A percentile compares a stretch with the other conserved stretches of the same genome.
Conservation (phyloP, 2,329 filamentous ascomycete species). For the Apiospora kogelbergensis region DNA sequence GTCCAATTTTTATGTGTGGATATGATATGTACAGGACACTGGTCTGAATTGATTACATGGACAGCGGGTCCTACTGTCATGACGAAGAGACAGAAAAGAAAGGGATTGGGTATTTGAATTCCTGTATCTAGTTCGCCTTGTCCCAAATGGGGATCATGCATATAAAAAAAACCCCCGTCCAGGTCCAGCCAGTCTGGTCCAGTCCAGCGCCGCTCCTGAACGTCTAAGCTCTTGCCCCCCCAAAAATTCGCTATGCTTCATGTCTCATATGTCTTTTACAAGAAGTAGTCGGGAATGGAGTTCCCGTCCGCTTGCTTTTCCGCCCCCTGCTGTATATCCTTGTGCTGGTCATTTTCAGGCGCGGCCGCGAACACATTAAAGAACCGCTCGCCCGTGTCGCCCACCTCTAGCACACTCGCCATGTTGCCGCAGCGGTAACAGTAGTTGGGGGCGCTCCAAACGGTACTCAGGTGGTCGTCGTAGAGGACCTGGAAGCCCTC, state of each 20-base stretch:
- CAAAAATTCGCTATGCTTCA: background rate
- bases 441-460: slow-evolving; percentile 97
- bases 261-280: slow-evolving; percentile 44
- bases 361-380: slow-evolving; percentile 99
- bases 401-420: slow-evolving; percentile 95
- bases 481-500: slow-evolving; percentile 97
- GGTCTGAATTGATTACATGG: background rate
- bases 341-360: slow-evolving; percentile 89
- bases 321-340: slow-evolving; percentile 75
- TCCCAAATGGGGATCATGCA: slow-evolving; percentile 2
- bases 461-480: slow-evolving; percentile 89
- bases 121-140: slow-evolving; percentile 2
- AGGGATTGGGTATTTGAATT: slow-evolving; percentile 2
- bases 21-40: background rate
- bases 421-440: slow-evolving; percentile 96
- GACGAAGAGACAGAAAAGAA: background rate
- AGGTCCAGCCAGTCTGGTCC: background rate
- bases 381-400: slow-evolving; percentile 86
- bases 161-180: background rate
- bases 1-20: background rate
- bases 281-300: slow-evolving; percentile 69
- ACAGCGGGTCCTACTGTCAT: background rate
- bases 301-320: slow-evolving; percentile 69
- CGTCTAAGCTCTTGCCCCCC: background rate
- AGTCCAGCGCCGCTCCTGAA: background rate